Evolutionary conservation across 306 rosid genomes (phyloP), one percentile per base, ranked within the genome.

Genomic region (Prosopis cineraria): DNA sequence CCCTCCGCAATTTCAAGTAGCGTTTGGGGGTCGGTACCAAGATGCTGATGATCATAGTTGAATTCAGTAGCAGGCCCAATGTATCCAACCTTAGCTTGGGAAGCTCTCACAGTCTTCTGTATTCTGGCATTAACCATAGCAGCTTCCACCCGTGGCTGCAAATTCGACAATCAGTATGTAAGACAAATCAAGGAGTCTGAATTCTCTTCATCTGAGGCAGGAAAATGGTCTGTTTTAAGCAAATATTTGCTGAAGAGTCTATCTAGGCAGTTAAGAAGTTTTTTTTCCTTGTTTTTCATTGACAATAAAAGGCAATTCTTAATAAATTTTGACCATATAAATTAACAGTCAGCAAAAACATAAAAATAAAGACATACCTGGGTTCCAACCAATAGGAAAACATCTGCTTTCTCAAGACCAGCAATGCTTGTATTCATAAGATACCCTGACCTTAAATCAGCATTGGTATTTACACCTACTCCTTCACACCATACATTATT

Each of bases 71-170:
- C 80, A 50, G 97, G 97, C 30, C 99, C 99, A 76, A 92, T 68
- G 64, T 95, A 95, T 56, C 97, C 98, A 48, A 95, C 99, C 80
- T 91, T 91, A 78, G 98, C 96, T 24, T 87, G 88, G 78, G 64
- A 87, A 80, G 92, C 83, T 37, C 74, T 78, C 76, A 95, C 99
- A 36, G 96, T 81, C 87, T 95, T 95, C 36, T 78, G 88, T 74
- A 95, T 95, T 89, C 98, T 89, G 76, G 99, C 98, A 89, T 95
- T 95, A 74, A 95, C 92, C 89, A 95, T 91, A 33, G 99, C 98
- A 79, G 99, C 99, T 91, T 95, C 99, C 43, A 89, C 93, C 66
- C 98, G 88, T 76, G 99, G 98, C 99, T 95, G 90, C 82, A 84
- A 83, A 82, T 79, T 82, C 69, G 58, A 73, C 41, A 81, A 78